Percentiles rank a stretch among this genome's conserved stretches.
Evolutionary conservation across 768 basidiomycete species (phyloP).

Genomic region (Thelephora ganbajun): DNA sequence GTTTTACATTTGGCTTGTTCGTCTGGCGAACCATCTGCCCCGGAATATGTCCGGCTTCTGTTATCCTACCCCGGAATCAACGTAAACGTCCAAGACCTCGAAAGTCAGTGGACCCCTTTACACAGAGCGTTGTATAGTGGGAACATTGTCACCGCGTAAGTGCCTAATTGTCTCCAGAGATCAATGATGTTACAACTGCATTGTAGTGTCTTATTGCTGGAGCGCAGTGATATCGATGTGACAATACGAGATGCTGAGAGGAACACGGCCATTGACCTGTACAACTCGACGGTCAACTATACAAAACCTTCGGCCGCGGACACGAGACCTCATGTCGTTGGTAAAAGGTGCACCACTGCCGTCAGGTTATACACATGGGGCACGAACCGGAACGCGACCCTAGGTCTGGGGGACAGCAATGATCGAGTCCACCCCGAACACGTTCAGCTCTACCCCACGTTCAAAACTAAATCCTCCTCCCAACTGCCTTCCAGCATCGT

Average conservation of each 20-base stretch:
- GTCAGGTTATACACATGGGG: slow-evolving; percentile 83
- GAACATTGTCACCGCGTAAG: slow-evolving; percentile 58
- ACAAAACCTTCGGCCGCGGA: slow-evolving; percentile 38
- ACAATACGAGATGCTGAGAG: slow-evolving; percentile 74
- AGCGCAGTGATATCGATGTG: slow-evolving; percentile 58
- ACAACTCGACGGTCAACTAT: slow-evolving; percentile 76
- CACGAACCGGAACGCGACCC: slow-evolving; percentile 65
- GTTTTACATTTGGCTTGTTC: slow-evolving; percentile 74
- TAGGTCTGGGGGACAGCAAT: slow-evolving; percentile 72
- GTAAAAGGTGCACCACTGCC: slow-evolving; percentile 12
- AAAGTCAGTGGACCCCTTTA: slow-evolving; percentile 85
- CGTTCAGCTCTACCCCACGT: slow-evolving; percentile 19
- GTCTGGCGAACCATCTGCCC: slow-evolving; percentile 39
- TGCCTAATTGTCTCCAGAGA: slow-evolving; percentile 7
- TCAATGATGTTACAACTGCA: slow-evolving; percentile 10
- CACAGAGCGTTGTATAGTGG: slow-evolving; percentile 79
- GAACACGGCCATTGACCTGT: slow-evolving; percentile 84
- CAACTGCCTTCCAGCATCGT: slow-evolving; percentile 37
- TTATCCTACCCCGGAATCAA: slow-evolving; percentile 64
- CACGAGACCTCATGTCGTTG: slow-evolving; percentile 7
- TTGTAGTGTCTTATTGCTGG: slow-evolving; percentile 57
- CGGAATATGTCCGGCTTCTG: slow-evolving; percentile 69
- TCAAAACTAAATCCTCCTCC: neutral
- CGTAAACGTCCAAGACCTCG: slow-evolving; percentile 67
- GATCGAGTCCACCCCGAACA: slow-evolving; percentile 74